Base-by-base conservation (phyloP, 78 protist genomes). In the Dictyostelium citrinum region DNA sequence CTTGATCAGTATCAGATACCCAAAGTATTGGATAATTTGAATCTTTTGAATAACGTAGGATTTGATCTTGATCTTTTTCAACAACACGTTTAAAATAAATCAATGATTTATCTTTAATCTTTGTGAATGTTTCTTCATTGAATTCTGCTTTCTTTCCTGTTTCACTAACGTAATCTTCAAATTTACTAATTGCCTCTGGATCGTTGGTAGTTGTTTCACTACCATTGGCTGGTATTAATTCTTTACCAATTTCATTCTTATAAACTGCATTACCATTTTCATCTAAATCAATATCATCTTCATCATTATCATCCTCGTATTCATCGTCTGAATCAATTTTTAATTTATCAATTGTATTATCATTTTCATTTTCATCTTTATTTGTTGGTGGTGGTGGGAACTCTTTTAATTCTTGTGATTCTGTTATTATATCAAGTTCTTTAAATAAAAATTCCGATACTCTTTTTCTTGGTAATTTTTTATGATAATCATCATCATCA, bases 1-100 rank as follows among this genome's bases (percentile, higher is more conserved):
- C 51, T 76, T 75, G 86, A 49, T 88, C 67, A 7, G 46, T 33
- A 12, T 88, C 93, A 20, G 93, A 76, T 29, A 88, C 85, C 93
- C 93, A 88, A 7, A 88, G 43, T 14, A 78, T 70, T 68, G 76
- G 84, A n/a, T 88, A 88, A 9, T 78, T 67, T 27, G 22, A 12
- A 22, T 88, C 85, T 61, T 84, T 78, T 31, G 76, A 78, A 35
- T 88, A 88, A 35, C 93, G 41, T 17, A 88, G 27, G 14, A 88
- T 35, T 41, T 88, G 93, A 67, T 60, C 67, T 17, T 45, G 43
- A 24, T 76, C 80, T 1, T 24, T 29, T 24, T 49, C 29, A n/a
- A 67, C 55, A 10, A 72, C 6, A 24, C 29, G 49, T 39, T 78
- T 88, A 43, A 88, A 88, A 14, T 74, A 12, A 2, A 70, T 22